A percentile compares a stretch with the other conserved stretches of the same genome.
Conservation (phyloP, 306 rosid species). For the Vicia faba region DNA sequence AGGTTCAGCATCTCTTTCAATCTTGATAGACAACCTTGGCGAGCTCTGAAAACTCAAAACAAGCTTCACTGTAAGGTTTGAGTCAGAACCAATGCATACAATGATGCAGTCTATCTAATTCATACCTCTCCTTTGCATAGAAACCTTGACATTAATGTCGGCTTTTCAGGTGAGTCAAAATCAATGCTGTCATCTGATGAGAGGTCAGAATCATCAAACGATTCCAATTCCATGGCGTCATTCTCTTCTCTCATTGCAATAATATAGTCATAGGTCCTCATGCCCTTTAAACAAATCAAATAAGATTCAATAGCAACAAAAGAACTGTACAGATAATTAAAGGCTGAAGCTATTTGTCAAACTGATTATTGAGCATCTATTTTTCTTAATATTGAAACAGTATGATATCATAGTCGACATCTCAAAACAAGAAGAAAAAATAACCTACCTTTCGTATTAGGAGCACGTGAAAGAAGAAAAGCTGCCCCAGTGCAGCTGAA, state of each 20-base stretch:
- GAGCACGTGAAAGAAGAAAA: constrained; percentile 91
- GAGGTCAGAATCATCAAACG: constrained; percentile 68
- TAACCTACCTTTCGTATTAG: constrained; percentile 80
- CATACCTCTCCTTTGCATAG: constrained; percentile 70
- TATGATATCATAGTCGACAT: background rate
- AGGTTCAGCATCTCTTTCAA: constrained; percentile 66
- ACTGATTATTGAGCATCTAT: constrained; percentile 12
- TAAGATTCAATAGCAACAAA: constrained; percentile 29
- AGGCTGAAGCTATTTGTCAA: background rate
- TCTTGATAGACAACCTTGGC: constrained; percentile 70
- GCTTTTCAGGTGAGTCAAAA: constrained; percentile 83
- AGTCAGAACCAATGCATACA: constrained; percentile 5
- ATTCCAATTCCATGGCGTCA: constrained; percentile 62
- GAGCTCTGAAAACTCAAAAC: constrained; percentile 59
- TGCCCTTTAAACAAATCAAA: constrained; percentile 60
- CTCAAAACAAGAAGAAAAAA: constrained; percentile 18
- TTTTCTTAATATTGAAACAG: constrained; percentile 6
- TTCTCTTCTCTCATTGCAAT: constrained; percentile 90
- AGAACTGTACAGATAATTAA: background rate
- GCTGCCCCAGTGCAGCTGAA: constrained; percentile 91
- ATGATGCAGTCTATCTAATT: constrained; percentile 26
- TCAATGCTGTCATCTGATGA: constrained; percentile 81
- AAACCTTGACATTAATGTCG: constrained; percentile 66
- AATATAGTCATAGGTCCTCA: constrained; percentile 93
- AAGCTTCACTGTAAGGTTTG: constrained; percentile 26